Evolutionary conservation across 2,329 filamentous ascomycete species (phyloP), one percentile per base, ranked within the genome.

Genomic region (Exserohilum turcica): DNA sequence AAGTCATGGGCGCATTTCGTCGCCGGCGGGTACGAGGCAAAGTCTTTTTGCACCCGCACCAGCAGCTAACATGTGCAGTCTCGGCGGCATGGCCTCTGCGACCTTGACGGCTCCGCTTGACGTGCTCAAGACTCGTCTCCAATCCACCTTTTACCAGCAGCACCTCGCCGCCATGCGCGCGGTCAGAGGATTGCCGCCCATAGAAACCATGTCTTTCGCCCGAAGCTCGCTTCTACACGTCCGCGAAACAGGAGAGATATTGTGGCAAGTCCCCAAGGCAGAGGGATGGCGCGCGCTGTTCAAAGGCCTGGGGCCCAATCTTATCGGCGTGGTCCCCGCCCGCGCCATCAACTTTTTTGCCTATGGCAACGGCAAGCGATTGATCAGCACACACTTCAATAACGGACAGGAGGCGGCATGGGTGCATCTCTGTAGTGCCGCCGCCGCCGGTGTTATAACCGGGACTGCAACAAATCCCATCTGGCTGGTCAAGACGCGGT

Each of bases 381-480:
- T 95, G 42, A 86, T 95, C 55, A 87, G 88, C 21, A 82, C 91
- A 45, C 83, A 88, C 65, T 86, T 90, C 71, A 91, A 93, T 75
- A 70, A 84, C 63, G 85, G 88, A 43, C 72, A 86, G 64, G 84
- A 92, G 69, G 84, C 85, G 12, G 83, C 89, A 0, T 89, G 85
- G 81, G 86, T 96, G 9, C 91, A 96, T 72, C 80, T 96, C 7
- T 79, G 84, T 40, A 87, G 91, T 1, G 92, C 90, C 5, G 85
- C 89, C 1, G 81, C 83, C 13, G 92, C 92, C 1, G 92, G 92
- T 2, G 84, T 97, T 37, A 87, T 88, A 6, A 97, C 93, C 0
- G 90, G 90, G 40, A 97, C 93, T 1, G 90, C 89, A 18, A 97
- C 92, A 32, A 97, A 97, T 75, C 92, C 92, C 1, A 96, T 97